Evolutionary conservation across 176 grass and related monocot genomes (phyloP).

Genomic region (Eragrostis nindensis): DNA sequence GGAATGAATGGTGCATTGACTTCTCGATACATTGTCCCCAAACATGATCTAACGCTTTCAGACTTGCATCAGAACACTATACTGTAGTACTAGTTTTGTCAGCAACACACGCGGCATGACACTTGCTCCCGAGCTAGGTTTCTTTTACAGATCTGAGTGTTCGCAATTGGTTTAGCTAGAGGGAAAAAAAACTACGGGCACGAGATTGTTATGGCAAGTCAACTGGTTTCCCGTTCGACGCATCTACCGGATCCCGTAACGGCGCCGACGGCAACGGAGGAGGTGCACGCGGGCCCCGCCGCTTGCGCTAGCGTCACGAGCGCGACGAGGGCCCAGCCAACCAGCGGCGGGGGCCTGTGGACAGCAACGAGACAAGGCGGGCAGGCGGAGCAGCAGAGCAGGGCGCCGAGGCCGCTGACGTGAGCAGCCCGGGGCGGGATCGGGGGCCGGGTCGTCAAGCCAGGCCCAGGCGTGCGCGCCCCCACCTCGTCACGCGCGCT

Average conservation of each 20-base stretch:
- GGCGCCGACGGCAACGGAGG: slow-evolving; percentile 33
- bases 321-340: background rate
- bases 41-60: background rate
- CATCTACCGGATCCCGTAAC: background rate
- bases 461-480: slow-evolving; percentile 1
- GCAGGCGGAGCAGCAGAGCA: too few relatives aligned
- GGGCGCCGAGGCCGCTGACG: slow-evolving; percentile 33
- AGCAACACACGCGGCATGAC: too few relatives aligned
- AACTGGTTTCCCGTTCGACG: slow-evolving; percentile 9
- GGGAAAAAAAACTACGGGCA: background rate
- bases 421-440: background rate
- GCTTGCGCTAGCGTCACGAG: too few relatives aligned
- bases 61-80: background rate
- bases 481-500: slow-evolving; percentile 37
- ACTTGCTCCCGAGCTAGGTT: background rate
- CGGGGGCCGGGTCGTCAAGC: background rate
- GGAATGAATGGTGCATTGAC: background rate
- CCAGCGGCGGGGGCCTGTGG: background rate
- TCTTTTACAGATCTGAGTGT: background rate
- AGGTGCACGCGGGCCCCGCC: background rate
- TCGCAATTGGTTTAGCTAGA: too few relatives aligned
- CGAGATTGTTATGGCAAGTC: background rate
- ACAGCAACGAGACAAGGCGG: slow-evolving; percentile 49
- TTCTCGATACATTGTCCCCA: background rate
- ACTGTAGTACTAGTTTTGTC: too few relatives aligned